Base-by-base conservation (phyloP, 2,329 filamentous ascomycete genomes). In the Curvularia sp. region DNA sequence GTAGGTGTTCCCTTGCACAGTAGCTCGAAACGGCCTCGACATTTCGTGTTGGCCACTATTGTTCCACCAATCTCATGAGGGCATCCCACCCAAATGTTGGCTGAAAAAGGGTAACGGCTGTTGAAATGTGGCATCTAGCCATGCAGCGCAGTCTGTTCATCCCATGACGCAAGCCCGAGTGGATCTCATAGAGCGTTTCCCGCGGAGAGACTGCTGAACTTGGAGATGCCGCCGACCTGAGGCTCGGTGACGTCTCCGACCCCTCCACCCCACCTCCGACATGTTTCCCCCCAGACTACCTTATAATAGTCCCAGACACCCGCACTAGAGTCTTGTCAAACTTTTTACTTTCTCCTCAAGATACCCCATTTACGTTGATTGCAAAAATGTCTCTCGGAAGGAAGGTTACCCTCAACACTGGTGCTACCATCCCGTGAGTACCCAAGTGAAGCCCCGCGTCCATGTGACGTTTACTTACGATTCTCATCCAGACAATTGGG, bases 351-450 rank as follows among this genome's bases (percentile, higher is more conserved):
- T 53, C 18, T 44, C 46, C 31, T 52, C 35, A 55, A 56, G 35
- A 55, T 53, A 60, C 55, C 55, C 54, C 46, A 47, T 38, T 33
- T 31, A 35, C 33, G 48, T 15, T 38, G 39, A 57, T 46, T 49
- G 53, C 55, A 54, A 70, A 28, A 46, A 71, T 71, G 69, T 71
- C 69, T 69, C 62, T 69, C 56, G 73, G 68, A 53, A 68, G 75
- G 65, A 79, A 72, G 47, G 84, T 81, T 73, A 82, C 79, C 50
- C 83, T 86, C 66, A 85, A 86, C 71, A 89, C 88, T 53, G 90
- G 91, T 57, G 88, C 85, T 77, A 87, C 90, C 78, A 94, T 95
- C 64, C 89, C 89, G 87, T 72, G 77, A 92, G 69, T 90, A 89
- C 60, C 82, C 44, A 90, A 75, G 68, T 33, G 77, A 42, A 80